A percentile compares a stretch with the other conserved stretches of the same genome.
Evolutionary conservation across 116 monocot genomes (phyloP).

Genomic region (Zostera marina): DNA sequence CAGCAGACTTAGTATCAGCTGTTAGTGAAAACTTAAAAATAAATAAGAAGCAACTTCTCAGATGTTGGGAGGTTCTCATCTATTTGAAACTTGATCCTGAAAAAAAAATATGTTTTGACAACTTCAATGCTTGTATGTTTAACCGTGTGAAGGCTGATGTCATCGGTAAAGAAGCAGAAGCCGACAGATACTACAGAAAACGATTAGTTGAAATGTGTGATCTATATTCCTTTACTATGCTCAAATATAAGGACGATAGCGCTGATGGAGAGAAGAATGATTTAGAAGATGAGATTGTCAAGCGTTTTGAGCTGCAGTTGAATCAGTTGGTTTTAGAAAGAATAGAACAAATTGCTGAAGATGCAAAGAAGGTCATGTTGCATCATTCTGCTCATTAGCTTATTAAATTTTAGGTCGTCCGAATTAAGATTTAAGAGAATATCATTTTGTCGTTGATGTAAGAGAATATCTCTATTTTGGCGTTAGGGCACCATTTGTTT

Average conservation of each 20-base stretch:
- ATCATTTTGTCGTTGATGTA: no score
- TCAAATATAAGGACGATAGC: neutral
- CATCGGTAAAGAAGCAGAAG: slow-evolving; percentile 28
- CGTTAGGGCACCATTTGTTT: no score
- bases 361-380: slow-evolving; percentile 38
- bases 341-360: slow-evolving; percentile 44
- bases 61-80: slow-evolving; percentile 79
- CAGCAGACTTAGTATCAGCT: slow-evolving; percentile 18
- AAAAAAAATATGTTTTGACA: slow-evolving; percentile 28
- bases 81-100: slow-evolving; percentile 39
- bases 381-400: no score
- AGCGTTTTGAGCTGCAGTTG: slow-evolving; percentile 19
- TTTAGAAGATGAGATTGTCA: no score
- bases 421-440: no score
- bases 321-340: slow-evolving; percentile 48
- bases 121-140: slow-evolving; percentile 36
- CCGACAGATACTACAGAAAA: slow-evolving; percentile 18
- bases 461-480: no score
- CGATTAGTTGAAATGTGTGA: slow-evolving; percentile 38
- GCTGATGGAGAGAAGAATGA: neutral
- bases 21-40: slow-evolving; percentile 74
- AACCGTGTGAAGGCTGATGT: slow-evolving; percentile 47
- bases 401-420: no score
- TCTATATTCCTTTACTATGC: neutral
- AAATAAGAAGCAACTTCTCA: slow-evolving; percentile 75